A percentile compares a stretch with the other conserved stretches of the same genome.
These are phyloP conservation scores for Yamadazyma insecticola DNA, from an alignment of 805 yeast genomes.

Conservation along the genomic window DNA sequence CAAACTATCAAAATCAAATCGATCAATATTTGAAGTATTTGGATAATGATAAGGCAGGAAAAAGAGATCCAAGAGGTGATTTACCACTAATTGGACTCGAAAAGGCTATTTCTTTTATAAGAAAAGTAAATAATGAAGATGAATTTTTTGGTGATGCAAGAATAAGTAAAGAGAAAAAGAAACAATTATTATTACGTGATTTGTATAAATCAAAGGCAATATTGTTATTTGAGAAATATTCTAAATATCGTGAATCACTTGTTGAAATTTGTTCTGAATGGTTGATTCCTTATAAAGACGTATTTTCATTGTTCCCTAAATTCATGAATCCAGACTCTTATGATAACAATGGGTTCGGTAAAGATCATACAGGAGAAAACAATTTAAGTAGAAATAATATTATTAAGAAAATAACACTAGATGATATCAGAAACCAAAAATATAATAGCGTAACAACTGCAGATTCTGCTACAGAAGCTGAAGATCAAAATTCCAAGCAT, in stretches of 20 bases:
- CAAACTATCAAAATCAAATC: constrained; percentile 28
- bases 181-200: constrained; percentile 30
- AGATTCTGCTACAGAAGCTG: constrained; percentile 11
- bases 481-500: constrained; percentile 6
- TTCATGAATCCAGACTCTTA: constrained; percentile 25
- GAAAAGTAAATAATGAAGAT: constrained; percentile 19
- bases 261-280: constrained; percentile 39
- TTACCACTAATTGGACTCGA: constrained; percentile 27
- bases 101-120: constrained; percentile 28
- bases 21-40: constrained; percentile 26
- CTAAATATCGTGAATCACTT: constrained; percentile 33
- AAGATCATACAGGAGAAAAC: neutral
- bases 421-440: constrained; percentile 7
- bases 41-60: constrained; percentile 12
- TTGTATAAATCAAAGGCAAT: constrained; percentile 29
- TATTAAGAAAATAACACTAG: constrained; percentile 9
- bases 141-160: constrained; percentile 18
- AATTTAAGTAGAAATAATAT: constrained; percentile 4
- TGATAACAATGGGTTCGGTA: constrained; percentile 2
- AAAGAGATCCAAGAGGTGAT: constrained; percentile 25
- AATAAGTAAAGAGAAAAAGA: constrained; percentile 18
- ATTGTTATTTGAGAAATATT: constrained; percentile 27
- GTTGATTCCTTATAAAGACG: constrained; percentile 31
- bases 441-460: constrained; percentile 5
- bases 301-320: constrained; percentile 34